Evolutionary conservation across 2,329 filamentous ascomycete genomes (phyloP), one percentile per base, ranked within the genome.

Genomic region (Pseudophaeomoniella oleicola): DNA sequence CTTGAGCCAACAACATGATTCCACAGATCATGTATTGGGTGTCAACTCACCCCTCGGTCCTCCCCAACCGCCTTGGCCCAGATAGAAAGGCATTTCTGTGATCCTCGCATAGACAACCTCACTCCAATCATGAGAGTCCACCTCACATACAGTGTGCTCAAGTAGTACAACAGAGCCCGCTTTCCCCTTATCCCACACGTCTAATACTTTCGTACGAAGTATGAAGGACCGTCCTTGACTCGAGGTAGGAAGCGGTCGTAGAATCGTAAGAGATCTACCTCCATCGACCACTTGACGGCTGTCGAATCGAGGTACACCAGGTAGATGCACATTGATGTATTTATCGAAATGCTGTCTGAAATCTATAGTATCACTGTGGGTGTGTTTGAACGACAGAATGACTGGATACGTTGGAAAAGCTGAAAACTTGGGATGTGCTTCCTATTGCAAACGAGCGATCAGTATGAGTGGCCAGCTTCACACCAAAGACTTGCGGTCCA

Each of bases 371-470:
- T 92, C 85, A 49, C 78, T 71, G 36, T 73, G 67, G 40, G 71
- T 74, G 48, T 75, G 72, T 61, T 92, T 92, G 72, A 92, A 92
- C 30, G 81, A 67, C 70, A 93, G 75, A 50, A 90, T 74, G 46
- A 88, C 70, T 14, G 84, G 75, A 58, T 92, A 93, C 31, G 86
- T 93, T 13, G 87, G 87, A 59, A 94, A 94, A 49, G 83, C 81
- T 42, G 79, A 62, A 57, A 94, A 94, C 40, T 81, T 71, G 32
- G 86, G 84, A 56, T 94, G 79, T 36, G 92, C 72, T 62, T 94
- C 87, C 83, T 44, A 32, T n/a, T n/a, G n/a, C n/a, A n/a, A n/a
- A n/a, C n/a, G n/a, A n/a, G n/a, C n/a, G n/a, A n/a, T n/a, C n/a
- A n/a, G n/a, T n/a, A n/a, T n/a, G n/a, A n/a, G n/a, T n/a, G n/a